phyloP scores from a whole-genome alignment of 78 protist species.

The Dictyostelium capitatum region DNA sequence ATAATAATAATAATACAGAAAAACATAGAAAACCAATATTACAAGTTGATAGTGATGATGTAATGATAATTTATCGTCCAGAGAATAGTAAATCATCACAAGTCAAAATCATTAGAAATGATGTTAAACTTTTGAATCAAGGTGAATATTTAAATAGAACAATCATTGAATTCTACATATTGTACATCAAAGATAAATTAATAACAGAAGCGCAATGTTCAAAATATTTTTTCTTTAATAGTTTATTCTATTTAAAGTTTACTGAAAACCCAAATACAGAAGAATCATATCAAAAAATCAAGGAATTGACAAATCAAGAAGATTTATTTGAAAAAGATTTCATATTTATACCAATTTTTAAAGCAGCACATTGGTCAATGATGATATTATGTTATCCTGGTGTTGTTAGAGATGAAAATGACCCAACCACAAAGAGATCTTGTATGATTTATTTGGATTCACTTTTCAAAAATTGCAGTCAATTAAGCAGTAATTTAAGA shows the following conservation, averaged over 20 bases:
- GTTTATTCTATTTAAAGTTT: slow-evolving; percentile 60
- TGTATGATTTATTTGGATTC: slow-evolving; percentile 78
- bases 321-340: slow-evolving; percentile 77
- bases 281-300: slow-evolving; percentile 32
- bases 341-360: slow-evolving; percentile 77
- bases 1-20: no score
- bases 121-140: slow-evolving; percentile 32
- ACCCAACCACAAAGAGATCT: no score
- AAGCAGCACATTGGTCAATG: slow-evolving; percentile 73
- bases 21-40: neutral
- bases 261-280: neutral
- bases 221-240: slow-evolving; percentile 63
- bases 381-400: slow-evolving; percentile 73
- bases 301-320: slow-evolving; percentile 61
- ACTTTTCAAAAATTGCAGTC: slow-evolving; percentile 11
- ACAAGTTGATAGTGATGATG: neutral
- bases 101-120: slow-evolving; percentile 57
- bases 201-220: neutral
- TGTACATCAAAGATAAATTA: slow-evolving; percentile 38
- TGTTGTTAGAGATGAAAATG: neutral
- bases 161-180: slow-evolving; percentile 73
- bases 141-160: slow-evolving; percentile 70
- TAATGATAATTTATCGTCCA: slow-evolving; percentile 14
- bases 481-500: slow-evolving; percentile 6
- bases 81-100: slow-evolving; percentile 14